Conservation (phyloP, 305 asterid species). For the Fraxinus sp. region DNA sequence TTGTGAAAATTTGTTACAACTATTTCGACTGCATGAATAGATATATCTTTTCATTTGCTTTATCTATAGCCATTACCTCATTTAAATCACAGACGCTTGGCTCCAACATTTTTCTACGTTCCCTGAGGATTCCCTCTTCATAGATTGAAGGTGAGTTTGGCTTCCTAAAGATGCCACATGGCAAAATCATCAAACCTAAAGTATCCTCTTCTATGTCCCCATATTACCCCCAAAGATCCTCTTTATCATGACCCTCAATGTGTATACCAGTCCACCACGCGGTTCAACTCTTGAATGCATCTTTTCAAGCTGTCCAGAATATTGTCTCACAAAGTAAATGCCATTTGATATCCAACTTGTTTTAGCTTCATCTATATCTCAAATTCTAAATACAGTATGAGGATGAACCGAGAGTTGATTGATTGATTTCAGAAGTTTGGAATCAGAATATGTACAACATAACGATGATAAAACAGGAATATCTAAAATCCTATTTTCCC, state of each 20-base stretch:
- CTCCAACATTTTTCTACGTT: neutral
- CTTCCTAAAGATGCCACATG: neutral
- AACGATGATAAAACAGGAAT: neutral
- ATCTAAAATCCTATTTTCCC: neutral
- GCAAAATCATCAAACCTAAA: neutral
- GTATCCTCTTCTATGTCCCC: neutral
- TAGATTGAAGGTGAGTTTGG: neutral
- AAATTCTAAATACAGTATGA: neutral
- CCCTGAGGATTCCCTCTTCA: neutral
- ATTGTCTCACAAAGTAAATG: neutral
- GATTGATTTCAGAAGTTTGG: neutral
- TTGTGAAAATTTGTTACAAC: neutral
- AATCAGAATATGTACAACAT: neutral
- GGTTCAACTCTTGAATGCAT: neutral
- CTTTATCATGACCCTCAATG: neutral
- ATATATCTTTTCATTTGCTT: neutral
- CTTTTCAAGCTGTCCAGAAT: neutral
- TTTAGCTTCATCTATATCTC: neutral
- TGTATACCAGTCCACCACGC: neutral
- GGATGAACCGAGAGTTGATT: neutral
- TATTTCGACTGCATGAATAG: neutral
- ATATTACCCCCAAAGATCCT: neutral
- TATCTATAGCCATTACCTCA: neutral
- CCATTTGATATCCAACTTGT: neutral
- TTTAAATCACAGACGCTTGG: neutral